phyloP scores from a whole-genome alignment of 2,329 filamentous ascomycete species.

The Pseudogymnoascus sp. region DNA sequence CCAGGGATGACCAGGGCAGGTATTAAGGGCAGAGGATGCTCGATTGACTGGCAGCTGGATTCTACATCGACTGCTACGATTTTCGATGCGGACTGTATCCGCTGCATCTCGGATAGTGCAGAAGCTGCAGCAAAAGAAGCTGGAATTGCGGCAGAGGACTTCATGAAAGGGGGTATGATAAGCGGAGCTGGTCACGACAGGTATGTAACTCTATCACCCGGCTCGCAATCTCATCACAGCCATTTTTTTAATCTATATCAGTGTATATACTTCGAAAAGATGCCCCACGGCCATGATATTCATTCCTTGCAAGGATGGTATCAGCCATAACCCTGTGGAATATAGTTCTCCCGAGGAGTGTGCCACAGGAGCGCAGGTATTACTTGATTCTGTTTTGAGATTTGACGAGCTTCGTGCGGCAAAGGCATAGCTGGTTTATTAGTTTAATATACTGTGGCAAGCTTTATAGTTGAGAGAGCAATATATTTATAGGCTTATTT shows the following conservation, averaged over 20 bases:
- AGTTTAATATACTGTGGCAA: not conserved
- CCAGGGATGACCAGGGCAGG: conserved; percentile 36
- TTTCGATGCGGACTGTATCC: conserved; percentile 61
- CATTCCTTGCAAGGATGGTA: conserved; percentile 52
- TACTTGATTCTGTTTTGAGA: conserved; percentile 35
- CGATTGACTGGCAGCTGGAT: conserved; percentile 51
- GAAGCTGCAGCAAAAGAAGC: conserved; percentile 44
- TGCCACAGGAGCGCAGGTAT: conserved; percentile 43
- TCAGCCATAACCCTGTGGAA: conserved; percentile 57
- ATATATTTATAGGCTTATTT: not conserved
- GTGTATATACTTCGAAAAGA: conserved; percentile 49
- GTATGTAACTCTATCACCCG: conserved; percentile 12
- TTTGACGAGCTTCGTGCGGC: conserved; percentile 29
- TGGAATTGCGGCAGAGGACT: conserved; percentile 35
- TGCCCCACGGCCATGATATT: conserved; percentile 61
- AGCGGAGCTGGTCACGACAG: conserved; percentile 57
- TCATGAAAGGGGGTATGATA: conserved; percentile 39
- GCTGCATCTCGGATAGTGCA: conserved; percentile 53
- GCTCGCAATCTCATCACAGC: conserved; percentile 26
- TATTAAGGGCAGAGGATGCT: conserved; percentile 41
- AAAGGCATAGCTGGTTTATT: conserved; percentile 9
- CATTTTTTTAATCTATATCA: conserved; percentile 29
- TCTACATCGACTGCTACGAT: conserved; percentile 51
- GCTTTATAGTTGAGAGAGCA: not conserved
- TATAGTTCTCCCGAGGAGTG: conserved; percentile 54